Evolutionary conservation across 1,284 basidiomycete genomes (phyloP), one percentile per base, ranked within the genome.

Genomic region (Phellopilus nigrolimitatus): DNA sequence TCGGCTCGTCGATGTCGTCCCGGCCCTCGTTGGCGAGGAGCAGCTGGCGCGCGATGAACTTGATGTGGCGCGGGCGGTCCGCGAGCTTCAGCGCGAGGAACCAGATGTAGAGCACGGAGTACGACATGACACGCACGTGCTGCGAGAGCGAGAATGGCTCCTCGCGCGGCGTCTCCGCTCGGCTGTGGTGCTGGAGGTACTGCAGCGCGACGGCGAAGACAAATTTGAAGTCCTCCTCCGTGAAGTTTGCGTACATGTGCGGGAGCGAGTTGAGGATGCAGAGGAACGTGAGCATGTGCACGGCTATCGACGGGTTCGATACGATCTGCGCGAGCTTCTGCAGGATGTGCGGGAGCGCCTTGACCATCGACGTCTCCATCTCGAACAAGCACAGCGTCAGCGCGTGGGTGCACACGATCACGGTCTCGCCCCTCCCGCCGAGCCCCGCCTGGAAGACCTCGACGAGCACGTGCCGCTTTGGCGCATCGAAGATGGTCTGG

Each of bases 171-270:
- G 77, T 67, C 58, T 84, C 73, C 60, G 80, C 71, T 63, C 85
- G 76, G 57, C 91, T 93, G 64, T 97, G 93, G 60, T 94, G 83
- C 59, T 94, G 88, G 53, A 99, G 85, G 68, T 97, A 99, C 65
- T 95, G 90, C 54, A 98, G 71, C 6, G 95, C 93, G 21, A 99
- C 92, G 8, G 89, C 92, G 62, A 99, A 98, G 0, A 99, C 89
- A 72, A 91, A 86, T 65, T 90, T 91, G 72, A 88, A 99, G 64
- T 99, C 91, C 42, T 76, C 79, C 59, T 95, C 91, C 5, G 91
- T 95, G 59, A 99, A 92, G 68, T 98, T 99, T 54, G 85, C 83
- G 66, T 95, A 92, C 12, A 97, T 74, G 1, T 78, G 68, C 0
- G 82, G 84, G 48, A 82, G 76, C 6, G 93, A 91, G 3, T 91